A percentile compares a stretch with the other conserved stretches of the same genome.
Evolutionary conservation across 164 flowering plant genomes (phyloP).

Genomic region (Platanus orientalis): DNA sequence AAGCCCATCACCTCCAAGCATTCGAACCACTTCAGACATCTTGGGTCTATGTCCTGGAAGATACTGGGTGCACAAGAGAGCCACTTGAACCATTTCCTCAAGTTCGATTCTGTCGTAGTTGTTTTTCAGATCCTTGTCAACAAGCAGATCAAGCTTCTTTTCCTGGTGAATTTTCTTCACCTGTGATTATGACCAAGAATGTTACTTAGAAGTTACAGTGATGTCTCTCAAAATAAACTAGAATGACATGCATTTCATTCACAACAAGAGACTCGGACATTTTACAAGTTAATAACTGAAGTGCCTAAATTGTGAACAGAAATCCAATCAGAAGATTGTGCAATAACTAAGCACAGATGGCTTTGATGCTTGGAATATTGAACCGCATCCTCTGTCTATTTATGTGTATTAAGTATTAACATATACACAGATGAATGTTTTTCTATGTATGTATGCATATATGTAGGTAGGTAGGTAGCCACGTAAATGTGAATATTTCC

Average conservation of each 20-base stretch:
- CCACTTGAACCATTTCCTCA: constrained; percentile 79
- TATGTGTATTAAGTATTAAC: too few relatives aligned
- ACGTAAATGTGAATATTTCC: too few relatives aligned
- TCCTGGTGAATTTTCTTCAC: constrained; percentile 81
- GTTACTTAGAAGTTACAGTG: neutral
- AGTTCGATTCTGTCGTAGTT: constrained; percentile 71
- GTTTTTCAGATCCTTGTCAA: constrained; percentile 68
- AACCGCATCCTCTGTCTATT: too few relatives aligned
- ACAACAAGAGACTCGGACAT: neutral
- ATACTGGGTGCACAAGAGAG: constrained; percentile 66
- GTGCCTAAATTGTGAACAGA: too few relatives aligned
- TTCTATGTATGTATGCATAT: too few relatives aligned
- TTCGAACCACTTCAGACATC: constrained; percentile 78
- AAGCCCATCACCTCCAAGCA: constrained; percentile 85
- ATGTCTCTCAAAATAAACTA: neutral
- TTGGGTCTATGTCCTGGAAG: constrained; percentile 68
- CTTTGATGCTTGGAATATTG: too few relatives aligned
- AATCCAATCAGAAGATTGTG: too few relatives aligned
- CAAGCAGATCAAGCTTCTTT: constrained; percentile 66
- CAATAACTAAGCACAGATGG: too few relatives aligned
- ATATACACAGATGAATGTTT: neutral
- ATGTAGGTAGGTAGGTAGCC: too few relatives aligned
- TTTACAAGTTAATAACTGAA: too few relatives aligned
- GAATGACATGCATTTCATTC: neutral
- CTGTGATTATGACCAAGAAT: constrained; percentile 27